These are phyloP conservation scores for Penicillium longicatenatum DNA, from an alignment of 495 filamentous ascomycete genomes.

Conservation along the genomic window DNA sequence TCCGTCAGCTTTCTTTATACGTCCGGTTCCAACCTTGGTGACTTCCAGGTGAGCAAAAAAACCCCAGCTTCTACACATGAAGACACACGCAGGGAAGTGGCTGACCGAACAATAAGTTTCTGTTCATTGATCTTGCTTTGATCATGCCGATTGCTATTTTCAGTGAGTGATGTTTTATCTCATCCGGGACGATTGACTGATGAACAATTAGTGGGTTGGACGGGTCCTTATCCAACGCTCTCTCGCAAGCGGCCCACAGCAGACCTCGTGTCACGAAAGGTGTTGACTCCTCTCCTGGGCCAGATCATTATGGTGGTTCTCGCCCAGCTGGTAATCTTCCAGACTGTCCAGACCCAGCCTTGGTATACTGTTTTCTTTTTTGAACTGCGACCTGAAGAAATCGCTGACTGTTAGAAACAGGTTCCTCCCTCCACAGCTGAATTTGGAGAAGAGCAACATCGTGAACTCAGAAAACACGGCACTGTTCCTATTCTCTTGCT, in stretches of 20 bases:
- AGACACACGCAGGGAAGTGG: neutral
- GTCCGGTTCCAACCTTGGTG: conserved; percentile 92
- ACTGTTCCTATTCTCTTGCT: conserved; percentile 86
- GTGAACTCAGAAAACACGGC: conserved; percentile 90
- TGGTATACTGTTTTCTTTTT: conserved; percentile 56
- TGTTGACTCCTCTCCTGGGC: conserved; percentile 84
- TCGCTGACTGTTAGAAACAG: conserved; percentile 36
- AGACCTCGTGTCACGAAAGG: conserved; percentile 89
- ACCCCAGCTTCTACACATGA: neutral
- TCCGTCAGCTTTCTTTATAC: conserved; percentile 97
- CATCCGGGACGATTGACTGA: conserved; percentile 3
- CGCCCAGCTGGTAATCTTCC: conserved; percentile 74
- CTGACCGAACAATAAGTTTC: conserved; percentile 54
- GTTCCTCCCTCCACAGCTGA: conserved; percentile 77
- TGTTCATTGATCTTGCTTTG: conserved; percentile 90
- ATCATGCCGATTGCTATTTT: conserved; percentile 97
- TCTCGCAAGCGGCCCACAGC: conserved; percentile 86
- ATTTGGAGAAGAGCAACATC: conserved; percentile 76
- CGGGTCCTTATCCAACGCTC: conserved; percentile 76
- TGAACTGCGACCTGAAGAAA: neutral
- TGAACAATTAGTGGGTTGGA: conserved; percentile 83
- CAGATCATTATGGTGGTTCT: conserved; percentile 82
- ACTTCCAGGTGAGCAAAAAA: conserved; percentile 71
- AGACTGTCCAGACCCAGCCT: conserved; percentile 69
- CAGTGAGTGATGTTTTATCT: conserved; percentile 54